phyloP scores from a whole-genome alignment of 768 basidiomycete species.

The Auricularia auricula-judae region DNA sequence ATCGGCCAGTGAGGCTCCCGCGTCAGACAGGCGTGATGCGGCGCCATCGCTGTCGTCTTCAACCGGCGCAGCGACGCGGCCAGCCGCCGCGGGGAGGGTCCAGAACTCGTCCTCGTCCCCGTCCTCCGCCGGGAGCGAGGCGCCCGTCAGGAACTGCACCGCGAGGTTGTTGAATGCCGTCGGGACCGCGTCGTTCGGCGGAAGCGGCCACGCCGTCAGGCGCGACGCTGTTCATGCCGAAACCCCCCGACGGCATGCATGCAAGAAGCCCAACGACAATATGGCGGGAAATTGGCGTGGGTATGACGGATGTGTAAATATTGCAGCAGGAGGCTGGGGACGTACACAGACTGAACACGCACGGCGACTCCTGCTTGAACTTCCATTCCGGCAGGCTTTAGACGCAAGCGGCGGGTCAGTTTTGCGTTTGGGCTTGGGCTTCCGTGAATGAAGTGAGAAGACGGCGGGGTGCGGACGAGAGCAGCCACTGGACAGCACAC shows the following conservation, averaged over 20 bases:
- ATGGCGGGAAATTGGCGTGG: slow-evolving; percentile 5
- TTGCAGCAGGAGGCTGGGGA: neutral
- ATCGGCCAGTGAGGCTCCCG: slow-evolving; percentile 18
- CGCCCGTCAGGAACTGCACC: slow-evolving; percentile 35
- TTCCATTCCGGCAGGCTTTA: slow-evolving; percentile 41
- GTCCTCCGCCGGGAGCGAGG: slow-evolving; percentile 16
- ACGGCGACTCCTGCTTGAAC: slow-evolving; percentile 41
- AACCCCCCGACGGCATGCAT: neutral
- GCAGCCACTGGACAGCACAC: too few relatives aligned
- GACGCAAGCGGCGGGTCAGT: neutral
- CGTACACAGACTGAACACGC: slow-evolving; percentile 44
- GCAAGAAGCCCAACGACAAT: slow-evolving; percentile 1
- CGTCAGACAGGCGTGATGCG: slow-evolving; percentile 19
- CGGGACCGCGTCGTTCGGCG: slow-evolving; percentile 36
- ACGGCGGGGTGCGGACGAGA: slow-evolving; percentile 9
- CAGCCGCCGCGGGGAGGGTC: slow-evolving; percentile 9
- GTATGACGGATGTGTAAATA: neutral
- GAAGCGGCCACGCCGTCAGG: slow-evolving; percentile 38
- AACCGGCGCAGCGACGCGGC: slow-evolving; percentile 5
- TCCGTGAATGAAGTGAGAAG: neutral
- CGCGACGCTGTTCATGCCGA: slow-evolving; percentile 30
- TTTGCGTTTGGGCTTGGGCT: neutral
- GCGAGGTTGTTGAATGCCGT: slow-evolving; percentile 61
- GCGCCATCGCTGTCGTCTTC: slow-evolving; percentile 9
- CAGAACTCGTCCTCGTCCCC: slow-evolving; percentile 19